Base-by-base conservation (phyloP, 1,284 basidiomycete genomes). In the Tremellales sp. region DNA sequence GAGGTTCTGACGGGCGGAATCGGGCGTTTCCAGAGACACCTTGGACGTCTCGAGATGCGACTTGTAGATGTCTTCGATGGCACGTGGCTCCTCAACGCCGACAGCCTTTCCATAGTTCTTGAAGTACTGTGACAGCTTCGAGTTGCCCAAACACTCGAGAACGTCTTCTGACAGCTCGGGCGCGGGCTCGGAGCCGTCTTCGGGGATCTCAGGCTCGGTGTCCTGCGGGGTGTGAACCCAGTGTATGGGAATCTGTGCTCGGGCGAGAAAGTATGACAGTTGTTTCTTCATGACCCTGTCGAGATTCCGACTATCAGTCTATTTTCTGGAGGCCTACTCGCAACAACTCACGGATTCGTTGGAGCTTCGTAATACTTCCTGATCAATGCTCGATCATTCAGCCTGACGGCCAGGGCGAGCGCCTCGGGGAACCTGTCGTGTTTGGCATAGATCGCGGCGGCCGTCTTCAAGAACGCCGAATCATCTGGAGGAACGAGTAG, bases 31-130 rank as follows among this genome's bases (percentile, higher is more conserved):
- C 1, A 82, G 77, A 2, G 61, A 47, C 79, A 61, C 68, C 84
- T 88, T 78, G 2, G 86, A 83, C 61, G 86, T 89, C 68, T 98
- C 94, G 18, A 98, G 78, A 74, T 99, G 93, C 6, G 85, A 84
- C 73, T 98, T 99, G 78, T 98, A 99, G 26, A 98, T 89, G 70
- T 98, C 95, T 66, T 98, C 95, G 45, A 97, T 76, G 42, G 84
- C 86, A 76, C 89, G 91, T 5, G 95, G 81, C 38, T 97, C 94
- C 6, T 79, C 76, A 4, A 97, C 93, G 43, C 85, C 91, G 46
- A 99, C 78, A 70, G 97, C 94, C 72, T 93, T 95, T 31, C 92
- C 95, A 63, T 97, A 98, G 24, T 84, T 83, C 45, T 83, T 82
- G 79, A 98, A 97, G 66, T 86, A 83, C 26, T 77, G 70, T 50